Percentiles rank a stretch among this genome's conserved stretches.
These are phyloP conservation scores for Achaetomium macrosporum DNA, from an alignment of 2,329 filamentous ascomycete species.

Conservation along the genomic window DNA sequence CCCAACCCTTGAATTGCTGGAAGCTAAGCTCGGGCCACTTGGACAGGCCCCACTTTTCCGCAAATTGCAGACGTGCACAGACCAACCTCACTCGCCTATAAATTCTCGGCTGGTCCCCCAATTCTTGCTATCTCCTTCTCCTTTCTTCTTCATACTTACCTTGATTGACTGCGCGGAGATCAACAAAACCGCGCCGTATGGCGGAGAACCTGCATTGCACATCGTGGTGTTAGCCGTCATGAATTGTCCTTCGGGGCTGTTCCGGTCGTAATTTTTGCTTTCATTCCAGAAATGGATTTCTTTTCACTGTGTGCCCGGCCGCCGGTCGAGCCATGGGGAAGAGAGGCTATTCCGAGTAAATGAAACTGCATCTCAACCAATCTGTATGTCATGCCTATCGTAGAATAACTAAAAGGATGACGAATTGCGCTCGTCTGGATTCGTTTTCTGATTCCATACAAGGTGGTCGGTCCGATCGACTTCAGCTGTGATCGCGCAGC, in stretches of 20 bases:
- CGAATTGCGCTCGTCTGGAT: not conserved
- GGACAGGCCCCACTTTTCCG: not conserved
- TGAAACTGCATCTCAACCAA: too few species aligned
- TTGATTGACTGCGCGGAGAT: conserved; percentile 19
- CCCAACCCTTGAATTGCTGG: not conserved
- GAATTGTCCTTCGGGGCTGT: conserved; percentile 20
- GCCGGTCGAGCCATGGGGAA: conserved; percentile 16
- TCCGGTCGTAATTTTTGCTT: conserved; percentile 19
- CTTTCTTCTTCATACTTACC: conserved; percentile 21
- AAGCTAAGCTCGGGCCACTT: not conserved
- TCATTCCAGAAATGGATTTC: conserved; percentile 9
- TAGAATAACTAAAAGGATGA: too few species aligned
- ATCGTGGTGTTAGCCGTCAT: conserved; percentile 16
- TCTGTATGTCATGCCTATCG: too few species aligned
- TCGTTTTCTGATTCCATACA: too few species aligned
- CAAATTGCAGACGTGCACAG: conserved; percentile 15
- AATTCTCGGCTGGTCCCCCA: not conserved
- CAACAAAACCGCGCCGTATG: conserved; percentile 15
- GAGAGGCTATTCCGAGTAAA: not conserved
- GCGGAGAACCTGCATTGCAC: conserved; percentile 19
- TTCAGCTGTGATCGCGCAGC: too few species aligned
- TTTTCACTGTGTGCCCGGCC: conserved; percentile 18
- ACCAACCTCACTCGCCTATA: conserved; percentile 3
- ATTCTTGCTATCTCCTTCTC: conserved; percentile 14
- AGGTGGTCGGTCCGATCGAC: too few species aligned